Percentiles rank a stretch among this genome's conserved stretches.
phyloP scores from a whole-genome alignment of 768 basidiomycete genomes.

The Phanerodontia chrysosporium region DNA sequence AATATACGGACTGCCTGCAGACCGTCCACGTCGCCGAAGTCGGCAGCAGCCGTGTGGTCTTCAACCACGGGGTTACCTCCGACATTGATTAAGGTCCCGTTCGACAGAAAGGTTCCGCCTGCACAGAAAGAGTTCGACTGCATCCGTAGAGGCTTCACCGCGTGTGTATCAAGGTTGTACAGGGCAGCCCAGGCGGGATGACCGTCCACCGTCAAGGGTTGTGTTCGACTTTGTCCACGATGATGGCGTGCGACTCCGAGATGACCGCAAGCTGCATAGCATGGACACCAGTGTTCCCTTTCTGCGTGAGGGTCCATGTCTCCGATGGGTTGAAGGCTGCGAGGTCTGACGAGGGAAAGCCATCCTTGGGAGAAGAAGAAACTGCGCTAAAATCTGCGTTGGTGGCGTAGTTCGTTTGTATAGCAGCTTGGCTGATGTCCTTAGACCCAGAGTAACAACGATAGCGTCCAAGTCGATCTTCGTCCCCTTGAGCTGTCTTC shows the following conservation, averaged over 20 bases:
- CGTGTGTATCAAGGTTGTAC: slow-evolving; percentile 64
- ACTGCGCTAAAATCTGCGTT: too few relatives aligned
- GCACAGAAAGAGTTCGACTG: slow-evolving; percentile 86
- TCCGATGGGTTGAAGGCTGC: slow-evolving; percentile 6
- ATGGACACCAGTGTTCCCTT: slow-evolving; percentile 69
- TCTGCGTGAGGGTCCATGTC: slow-evolving; percentile 57
- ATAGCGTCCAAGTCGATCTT: slow-evolving; percentile 61
- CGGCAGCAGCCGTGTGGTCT: slow-evolving; percentile 56
- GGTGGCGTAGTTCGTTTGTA: slow-evolving; percentile 5
- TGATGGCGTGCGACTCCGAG: slow-evolving; percentile 63
- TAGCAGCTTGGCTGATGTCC: not conserved
- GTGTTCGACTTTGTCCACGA: slow-evolving; percentile 84
- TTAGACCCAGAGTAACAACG: slow-evolving; percentile 49
- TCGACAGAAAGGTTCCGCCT: slow-evolving; percentile 71
- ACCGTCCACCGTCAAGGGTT: slow-evolving; percentile 69
- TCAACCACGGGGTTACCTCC: slow-evolving; percentile 80
- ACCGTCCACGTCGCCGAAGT: slow-evolving; percentile 75
- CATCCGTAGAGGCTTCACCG: slow-evolving; percentile 56
- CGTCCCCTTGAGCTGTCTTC: slow-evolving; percentile 31
- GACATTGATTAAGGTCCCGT: slow-evolving; percentile 74
- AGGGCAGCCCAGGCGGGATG: slow-evolving; percentile 82
- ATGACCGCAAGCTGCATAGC: slow-evolving; percentile 76
- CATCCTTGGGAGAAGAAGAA: not conserved
- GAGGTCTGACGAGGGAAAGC: not conserved
- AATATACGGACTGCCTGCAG: slow-evolving; percentile 71